Percentiles rank a stretch among this genome's conserved stretches.
Evolutionary conservation across 495 filamentous ascomycete species (phyloP).

Genomic region (Hypoxylon subgilvum): DNA sequence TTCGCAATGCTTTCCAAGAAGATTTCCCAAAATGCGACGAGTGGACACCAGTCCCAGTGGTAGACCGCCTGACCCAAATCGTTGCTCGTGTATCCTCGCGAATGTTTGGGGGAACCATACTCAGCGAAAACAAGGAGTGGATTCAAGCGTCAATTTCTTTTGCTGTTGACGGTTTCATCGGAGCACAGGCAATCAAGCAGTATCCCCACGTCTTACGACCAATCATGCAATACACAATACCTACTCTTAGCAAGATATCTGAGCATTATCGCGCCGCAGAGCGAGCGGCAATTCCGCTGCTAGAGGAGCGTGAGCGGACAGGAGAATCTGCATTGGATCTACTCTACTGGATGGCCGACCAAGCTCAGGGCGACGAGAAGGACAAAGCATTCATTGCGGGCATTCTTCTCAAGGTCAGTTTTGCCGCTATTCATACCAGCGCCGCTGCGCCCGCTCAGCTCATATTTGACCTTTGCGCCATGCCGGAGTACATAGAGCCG

Average conservation of each 20-base stretch:
- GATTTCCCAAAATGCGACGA: constrained; percentile 9
- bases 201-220: background rate
- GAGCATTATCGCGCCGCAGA: background rate
- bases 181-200: constrained; percentile 7
- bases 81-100: constrained; percentile 6
- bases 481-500: no score
- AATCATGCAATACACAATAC: constrained; percentile 1
- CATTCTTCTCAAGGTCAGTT: constrained; percentile 28
- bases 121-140: constrained; percentile 9
- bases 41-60: background rate
- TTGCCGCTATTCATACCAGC: constrained; percentile 41
- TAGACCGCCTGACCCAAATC: background rate
- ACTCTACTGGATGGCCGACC: constrained; percentile 8
- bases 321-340: constrained; percentile 9
- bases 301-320: background rate
- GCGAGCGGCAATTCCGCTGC: background rate
- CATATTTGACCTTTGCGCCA: no score
- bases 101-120: constrained; percentile 11
- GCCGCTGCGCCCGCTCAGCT: no score
- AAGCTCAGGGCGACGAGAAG: background rate
- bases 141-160: constrained; percentile 8
- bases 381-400: constrained; percentile 19
- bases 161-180: constrained; percentile 1
- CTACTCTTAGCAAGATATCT: background rate
- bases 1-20: constrained; percentile 4